Evolutionary conservation across 2,329 filamentous ascomycete species (phyloP), one percentile per base, ranked within the genome.

Genomic region (Tolypocladium ophioglossoides): DNA sequence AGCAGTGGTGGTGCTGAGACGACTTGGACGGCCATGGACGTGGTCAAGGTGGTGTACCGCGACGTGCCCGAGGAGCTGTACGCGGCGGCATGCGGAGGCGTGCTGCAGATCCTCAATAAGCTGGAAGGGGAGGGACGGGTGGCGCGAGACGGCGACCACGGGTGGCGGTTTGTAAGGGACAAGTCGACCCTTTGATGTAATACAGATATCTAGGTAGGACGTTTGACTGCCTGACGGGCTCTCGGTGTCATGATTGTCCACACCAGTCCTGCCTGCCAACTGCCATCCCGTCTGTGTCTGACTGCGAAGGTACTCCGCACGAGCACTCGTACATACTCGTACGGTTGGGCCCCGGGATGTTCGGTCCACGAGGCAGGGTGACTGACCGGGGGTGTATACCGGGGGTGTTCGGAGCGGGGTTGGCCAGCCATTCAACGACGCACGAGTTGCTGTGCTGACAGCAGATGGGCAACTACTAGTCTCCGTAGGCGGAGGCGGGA

Each of bases 41-140:
- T 97, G 58, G 92, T 96, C n/a, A 88, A 87, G 69, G 74, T 87
- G 35, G 89, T 99, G 37, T 99, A 99, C 68, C 79, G 78, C 52
- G 84, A 89, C 62, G 85, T 95, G 24, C 85, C 88, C 0, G 83
- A 87, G 66, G 82, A 78, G 63, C 74, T 97, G 59, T 87, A 91
- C 69, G 66, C 78, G 12, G 85, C 91, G 10, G 94, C 94, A 0
- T 83, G 88, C 58, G 77, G 79, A 41, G 91, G 91, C 1, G 75
- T 96, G 8, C 57, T 85, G 57, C 87, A 92, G 72, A 87, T 97
- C 53, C 69, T 99, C 59, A 72, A 76, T 55, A 97, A 97, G 75
- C 72, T 99, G 60, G 74, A 83, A 66, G 73, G 70, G 14, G 94
- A 97, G 62, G 88, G 85, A 2, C 86, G 77, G 64, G 87, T 87